These are phyloP conservation scores for Lactarius trivialis DNA, from an alignment of 768 basidiomycete species.

Conservation along the genomic window DNA sequence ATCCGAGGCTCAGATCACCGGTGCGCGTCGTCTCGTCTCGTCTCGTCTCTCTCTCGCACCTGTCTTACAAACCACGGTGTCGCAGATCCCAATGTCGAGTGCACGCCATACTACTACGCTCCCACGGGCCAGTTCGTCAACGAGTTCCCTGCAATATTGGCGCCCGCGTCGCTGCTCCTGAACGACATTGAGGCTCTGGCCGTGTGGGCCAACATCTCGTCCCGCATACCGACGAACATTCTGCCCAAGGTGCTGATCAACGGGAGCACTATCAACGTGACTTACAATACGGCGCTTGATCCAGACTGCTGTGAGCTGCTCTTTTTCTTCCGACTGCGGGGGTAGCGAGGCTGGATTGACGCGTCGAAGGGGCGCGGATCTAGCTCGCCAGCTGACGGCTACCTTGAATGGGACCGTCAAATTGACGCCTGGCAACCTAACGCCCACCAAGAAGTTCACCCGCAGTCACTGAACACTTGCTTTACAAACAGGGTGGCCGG, in stretches of 20 bases:
- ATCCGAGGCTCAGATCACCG: constrained; percentile 15
- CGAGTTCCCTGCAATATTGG: constrained; percentile 4
- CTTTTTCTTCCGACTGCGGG: background rate
- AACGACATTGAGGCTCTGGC: constrained; percentile 21
- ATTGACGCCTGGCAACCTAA: background rate
- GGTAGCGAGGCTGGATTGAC: background rate
- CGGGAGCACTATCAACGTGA: constrained; percentile 3
- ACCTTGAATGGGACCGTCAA: background rate
- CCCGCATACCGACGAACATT: constrained; percentile 41
- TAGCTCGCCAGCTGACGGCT: background rate
- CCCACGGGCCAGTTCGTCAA: background rate
- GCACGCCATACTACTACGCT: constrained; percentile 12
- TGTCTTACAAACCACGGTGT: background rate
- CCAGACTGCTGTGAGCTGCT: constrained; percentile 20
- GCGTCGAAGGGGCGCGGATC: background rate
- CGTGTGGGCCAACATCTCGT: constrained; percentile 39
- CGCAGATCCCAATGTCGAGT: constrained; percentile 7
- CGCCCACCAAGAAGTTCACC: background rate
- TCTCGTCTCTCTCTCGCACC: no score
- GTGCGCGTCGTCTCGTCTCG: background rate
- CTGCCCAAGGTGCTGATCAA: constrained; percentile 30
- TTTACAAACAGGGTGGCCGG: constrained; percentile 36
- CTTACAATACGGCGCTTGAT: constrained; percentile 19
- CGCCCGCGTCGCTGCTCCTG: constrained; percentile 4
- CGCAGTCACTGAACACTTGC: background rate